phyloP scores from a whole-genome alignment of 495 filamentous ascomycete genomes.

The Tuber brumale region DNA sequence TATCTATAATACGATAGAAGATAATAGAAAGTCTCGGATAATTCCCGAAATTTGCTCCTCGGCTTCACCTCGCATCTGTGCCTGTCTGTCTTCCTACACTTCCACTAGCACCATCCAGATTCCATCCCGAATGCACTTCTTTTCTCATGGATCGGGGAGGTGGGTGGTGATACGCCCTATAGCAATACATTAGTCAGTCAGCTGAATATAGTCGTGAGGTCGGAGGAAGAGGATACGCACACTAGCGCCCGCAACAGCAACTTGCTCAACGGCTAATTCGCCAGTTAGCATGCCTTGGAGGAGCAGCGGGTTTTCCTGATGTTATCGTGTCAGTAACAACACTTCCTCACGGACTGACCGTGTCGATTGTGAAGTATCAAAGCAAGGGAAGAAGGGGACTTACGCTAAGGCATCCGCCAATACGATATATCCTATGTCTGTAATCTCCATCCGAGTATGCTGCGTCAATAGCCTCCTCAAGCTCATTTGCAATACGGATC shows the following conservation, averaged over 20 bases:
- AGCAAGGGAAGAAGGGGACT: background rate
- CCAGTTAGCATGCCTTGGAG: conserved; percentile 17
- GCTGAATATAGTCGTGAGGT: background rate
- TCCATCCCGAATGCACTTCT: conserved; percentile 1
- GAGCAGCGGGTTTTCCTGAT: conserved; percentile 25
- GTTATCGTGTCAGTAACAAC: background rate
- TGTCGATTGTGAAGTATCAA: background rate
- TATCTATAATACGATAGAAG: background rate
- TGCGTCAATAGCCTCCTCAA: conserved; percentile 27
- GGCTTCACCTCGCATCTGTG: background rate
- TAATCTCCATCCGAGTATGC: conserved; percentile 31
- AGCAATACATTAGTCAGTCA: background rate
- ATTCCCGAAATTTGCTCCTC: background rate
- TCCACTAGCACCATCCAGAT: background rate
- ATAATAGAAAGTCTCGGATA: background rate
- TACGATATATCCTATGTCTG: conserved; percentile 23
- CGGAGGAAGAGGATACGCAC: background rate
- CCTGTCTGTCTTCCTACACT: background rate
- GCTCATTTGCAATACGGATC: conserved; percentile 28
- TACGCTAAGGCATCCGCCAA: conserved; percentile 29
- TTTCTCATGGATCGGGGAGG: conserved; percentile 11
- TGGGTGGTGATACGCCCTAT: conserved; percentile 13
- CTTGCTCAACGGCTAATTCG: conserved; percentile 15
- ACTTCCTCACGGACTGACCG: background rate
- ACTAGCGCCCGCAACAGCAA: conserved; percentile 13